Evolutionary conservation across 352 stramenopile genomes (phyloP).

Genomic region (Pythium aphanidermatum): DNA sequence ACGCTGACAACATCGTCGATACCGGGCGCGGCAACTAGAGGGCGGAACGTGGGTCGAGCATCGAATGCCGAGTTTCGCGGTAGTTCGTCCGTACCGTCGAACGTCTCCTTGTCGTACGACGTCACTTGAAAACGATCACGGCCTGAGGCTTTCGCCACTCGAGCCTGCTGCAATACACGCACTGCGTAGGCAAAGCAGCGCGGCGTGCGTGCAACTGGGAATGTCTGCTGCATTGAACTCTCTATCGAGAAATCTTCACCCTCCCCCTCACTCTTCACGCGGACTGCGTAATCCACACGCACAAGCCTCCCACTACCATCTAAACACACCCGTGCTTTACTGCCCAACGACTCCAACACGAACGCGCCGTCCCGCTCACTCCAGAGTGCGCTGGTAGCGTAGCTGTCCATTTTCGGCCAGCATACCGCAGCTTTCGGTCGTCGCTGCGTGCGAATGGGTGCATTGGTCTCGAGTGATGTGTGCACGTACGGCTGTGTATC

Average conservation of each 20-base stretch:
- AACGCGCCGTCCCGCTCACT: slow-evolving; percentile 30
- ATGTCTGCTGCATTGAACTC: slow-evolving; percentile 36
- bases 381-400: slow-evolving; percentile 21
- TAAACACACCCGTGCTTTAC: slow-evolving; percentile 29
- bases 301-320: slow-evolving; percentile 11
- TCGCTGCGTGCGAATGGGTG: not conserved
- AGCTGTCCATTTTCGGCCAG: slow-evolving; percentile 16
- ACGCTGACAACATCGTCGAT: slow-evolving; percentile 1
- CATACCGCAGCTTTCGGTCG: slow-evolving; percentile 2
- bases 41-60: slow-evolving; percentile 38
- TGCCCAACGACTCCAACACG: slow-evolving; percentile 65
- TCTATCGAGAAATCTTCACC: not conserved
- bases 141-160: slow-evolving; percentile 12
- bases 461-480: not conserved
- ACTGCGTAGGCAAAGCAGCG: slow-evolving; percentile 35
- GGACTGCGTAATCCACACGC: slow-evolving; percentile 1
- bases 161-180: slow-evolving; percentile 23
- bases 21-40: too few relatives aligned
- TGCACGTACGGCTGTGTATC: slow-evolving; percentile 40
- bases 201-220: slow-evolving; percentile 25
- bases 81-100: slow-evolving; percentile 7
- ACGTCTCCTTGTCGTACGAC: not conserved
- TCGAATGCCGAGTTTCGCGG: slow-evolving; percentile 37
- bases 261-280: slow-evolving; percentile 21
- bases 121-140: not conserved